Evolutionary conservation across 306 rosid species (phyloP).

Genomic region (Cicer judaicum): DNA sequence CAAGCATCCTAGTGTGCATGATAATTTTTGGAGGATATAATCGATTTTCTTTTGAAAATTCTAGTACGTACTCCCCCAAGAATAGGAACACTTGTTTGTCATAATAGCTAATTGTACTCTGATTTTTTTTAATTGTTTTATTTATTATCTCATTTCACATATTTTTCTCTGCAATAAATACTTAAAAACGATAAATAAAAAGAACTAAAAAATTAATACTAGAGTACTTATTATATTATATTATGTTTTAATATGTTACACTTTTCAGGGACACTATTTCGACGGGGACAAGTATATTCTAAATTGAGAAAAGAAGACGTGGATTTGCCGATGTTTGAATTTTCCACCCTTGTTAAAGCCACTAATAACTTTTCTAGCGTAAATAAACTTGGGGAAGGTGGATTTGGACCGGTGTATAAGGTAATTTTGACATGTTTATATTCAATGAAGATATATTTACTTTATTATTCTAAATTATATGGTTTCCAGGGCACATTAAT

Average conservation of each 20-base stretch:
- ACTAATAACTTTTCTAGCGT: conserved; percentile 47
- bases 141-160: too few species aligned
- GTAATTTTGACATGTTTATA: conserved; percentile 19
- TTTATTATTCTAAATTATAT: neutral
- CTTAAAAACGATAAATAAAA: too few species aligned
- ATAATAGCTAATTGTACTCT: too few species aligned
- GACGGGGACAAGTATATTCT: conserved; percentile 4
- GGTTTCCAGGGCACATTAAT: conserved; percentile 21
- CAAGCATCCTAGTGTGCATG: neutral
- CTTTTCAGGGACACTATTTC: conserved; percentile 21
- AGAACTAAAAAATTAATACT: too few species aligned
- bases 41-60: too few species aligned
- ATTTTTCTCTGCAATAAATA: too few species aligned
- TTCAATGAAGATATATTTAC: neutral
- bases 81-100: too few species aligned
- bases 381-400: conserved; percentile 56
- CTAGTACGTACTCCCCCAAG: too few species aligned
- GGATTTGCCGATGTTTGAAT: conserved; percentile 48
- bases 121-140: too few species aligned
- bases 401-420: conserved; percentile 61
- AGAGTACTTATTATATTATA: too few species aligned
- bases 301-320: conserved; percentile 32
- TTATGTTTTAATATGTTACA: neutral
- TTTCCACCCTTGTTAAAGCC: conserved; percentile 44
- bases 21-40: neutral